Percentiles rank a stretch among this genome's conserved stretches.
phyloP scores from a whole-genome alignment of 1,284 basidiomycete species.

The Mycena citricolor region DNA sequence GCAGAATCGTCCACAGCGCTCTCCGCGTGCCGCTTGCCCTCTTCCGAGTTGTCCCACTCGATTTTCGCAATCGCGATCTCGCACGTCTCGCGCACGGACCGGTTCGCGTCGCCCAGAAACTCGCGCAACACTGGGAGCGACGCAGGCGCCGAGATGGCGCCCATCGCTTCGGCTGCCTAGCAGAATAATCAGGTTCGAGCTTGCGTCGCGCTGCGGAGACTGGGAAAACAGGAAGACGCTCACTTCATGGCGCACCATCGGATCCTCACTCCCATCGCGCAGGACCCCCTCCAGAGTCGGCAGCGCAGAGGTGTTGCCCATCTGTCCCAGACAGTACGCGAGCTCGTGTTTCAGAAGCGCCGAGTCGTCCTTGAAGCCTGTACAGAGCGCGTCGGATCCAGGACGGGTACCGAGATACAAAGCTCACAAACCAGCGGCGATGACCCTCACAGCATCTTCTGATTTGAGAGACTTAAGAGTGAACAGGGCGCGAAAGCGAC shows the following conservation, averaged over 20 bases:
- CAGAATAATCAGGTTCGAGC: slow-evolving; percentile 19
- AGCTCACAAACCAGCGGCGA: slow-evolving; percentile 69
- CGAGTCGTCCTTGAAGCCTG: slow-evolving; percentile 86
- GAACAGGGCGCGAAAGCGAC: slow-evolving; percentile 91
- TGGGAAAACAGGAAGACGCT: slow-evolving; percentile 32
- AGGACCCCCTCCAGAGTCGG: slow-evolving; percentile 81
- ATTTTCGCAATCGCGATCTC: slow-evolving; percentile 97
- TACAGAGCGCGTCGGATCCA: slow-evolving; percentile 20
- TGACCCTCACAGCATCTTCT: slow-evolving; percentile 82
- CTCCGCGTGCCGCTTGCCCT: slow-evolving; percentile 53
- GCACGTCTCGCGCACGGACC: slow-evolving; percentile 93
- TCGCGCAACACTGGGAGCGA: slow-evolving; percentile 75
- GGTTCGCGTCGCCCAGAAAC: slow-evolving; percentile 74
- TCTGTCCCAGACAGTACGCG: slow-evolving; percentile 96
- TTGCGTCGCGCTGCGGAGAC: slow-evolving; percentile 38
- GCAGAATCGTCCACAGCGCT: slow-evolving; percentile 34
- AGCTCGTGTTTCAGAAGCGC: slow-evolving; percentile 96
- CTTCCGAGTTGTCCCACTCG: slow-evolving; percentile 85
- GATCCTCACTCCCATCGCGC: slow-evolving; percentile 71
- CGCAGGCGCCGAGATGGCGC: slow-evolving; percentile 77
- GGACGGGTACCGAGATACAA: slow-evolving; percentile 39
- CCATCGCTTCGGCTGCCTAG: slow-evolving; percentile 96
- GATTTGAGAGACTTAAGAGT: slow-evolving; percentile 86
- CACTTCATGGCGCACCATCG: slow-evolving; percentile 98
- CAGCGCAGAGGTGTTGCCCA: slow-evolving; percentile 74